Evolutionary conservation across 2,329 filamentous ascomycete species (phyloP).

Genomic region (Raffaelea albimanens): DNA sequence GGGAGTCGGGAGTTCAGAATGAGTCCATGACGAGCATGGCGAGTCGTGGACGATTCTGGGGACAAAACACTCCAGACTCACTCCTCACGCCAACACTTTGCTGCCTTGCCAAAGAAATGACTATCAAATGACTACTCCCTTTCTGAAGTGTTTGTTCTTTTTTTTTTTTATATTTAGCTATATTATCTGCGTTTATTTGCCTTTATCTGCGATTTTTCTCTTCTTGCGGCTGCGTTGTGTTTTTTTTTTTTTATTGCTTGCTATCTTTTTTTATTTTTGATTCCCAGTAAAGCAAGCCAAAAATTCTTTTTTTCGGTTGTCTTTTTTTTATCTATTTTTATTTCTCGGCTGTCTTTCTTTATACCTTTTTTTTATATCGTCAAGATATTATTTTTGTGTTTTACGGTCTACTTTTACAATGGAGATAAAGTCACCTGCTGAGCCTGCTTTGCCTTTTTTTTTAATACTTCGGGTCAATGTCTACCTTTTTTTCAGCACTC

Average conservation of each 20-base stretch:
- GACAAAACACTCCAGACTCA: background rate
- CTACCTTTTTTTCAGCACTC: no score
- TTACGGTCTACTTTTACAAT: background rate
- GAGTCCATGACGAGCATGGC: background rate
- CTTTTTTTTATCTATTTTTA: background rate
- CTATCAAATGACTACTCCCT: background rate
- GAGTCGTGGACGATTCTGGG: background rate
- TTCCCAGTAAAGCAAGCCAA: background rate
- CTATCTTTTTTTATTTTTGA: background rate
- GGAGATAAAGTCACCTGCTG: no score
- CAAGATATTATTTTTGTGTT: background rate
- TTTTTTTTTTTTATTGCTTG: background rate
- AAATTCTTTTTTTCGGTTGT: background rate
- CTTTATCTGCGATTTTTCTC: background rate
- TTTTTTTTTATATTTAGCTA: conserved; percentile 1
- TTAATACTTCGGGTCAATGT: background rate
- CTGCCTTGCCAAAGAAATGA: background rate
- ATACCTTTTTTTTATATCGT: background rate
- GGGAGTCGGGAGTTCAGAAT: background rate
- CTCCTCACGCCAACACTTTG: background rate
- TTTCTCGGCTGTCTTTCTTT: background rate
- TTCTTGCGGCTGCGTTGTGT: no score
- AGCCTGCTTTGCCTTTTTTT: background rate
- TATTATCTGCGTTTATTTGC: background rate
- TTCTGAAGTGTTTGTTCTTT: background rate